Conservation (phyloP, 257 asterid genomes). For the Anisodus tanguticus region DNA sequence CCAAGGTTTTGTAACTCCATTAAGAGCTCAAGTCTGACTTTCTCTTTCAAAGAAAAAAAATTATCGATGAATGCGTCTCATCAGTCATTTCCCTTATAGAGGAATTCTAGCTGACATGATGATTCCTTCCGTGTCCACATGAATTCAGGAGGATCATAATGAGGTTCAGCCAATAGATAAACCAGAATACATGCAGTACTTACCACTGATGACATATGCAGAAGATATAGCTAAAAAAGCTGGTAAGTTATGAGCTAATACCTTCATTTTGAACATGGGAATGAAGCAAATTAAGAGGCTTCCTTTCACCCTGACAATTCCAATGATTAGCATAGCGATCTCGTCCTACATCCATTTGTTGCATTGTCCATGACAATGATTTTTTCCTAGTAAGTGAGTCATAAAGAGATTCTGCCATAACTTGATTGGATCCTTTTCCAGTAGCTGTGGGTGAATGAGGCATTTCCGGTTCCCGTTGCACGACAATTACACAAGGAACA, state of each 20-base stretch:
- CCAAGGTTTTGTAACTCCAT: background rate
- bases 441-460: conserved; percentile 76
- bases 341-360: conserved; percentile 39
- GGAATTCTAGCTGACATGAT: background rate
- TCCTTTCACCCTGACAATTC: conserved; percentile 63
- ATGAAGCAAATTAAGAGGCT: conserved; percentile 37
- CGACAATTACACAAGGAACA: conserved; percentile 51
- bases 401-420: conserved; percentile 42
- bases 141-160: background rate
- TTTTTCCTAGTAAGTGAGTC: conserved; percentile 43
- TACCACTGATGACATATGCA: background rate
- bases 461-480: conserved; percentile 55
- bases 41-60: background rate
- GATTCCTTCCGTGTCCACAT: background rate
- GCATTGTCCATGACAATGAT: conserved; percentile 36
- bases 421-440: conserved; percentile 77
- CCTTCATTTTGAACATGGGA: conserved; percentile 62
- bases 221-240: conserved; percentile 24
- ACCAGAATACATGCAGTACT: conserved; percentile 6
- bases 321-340: conserved; percentile 38
- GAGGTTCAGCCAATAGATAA: background rate
- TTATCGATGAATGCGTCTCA: background rate
- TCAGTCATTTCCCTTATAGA: background rate
- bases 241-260: conserved; percentile 38
- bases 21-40: background rate